Evolutionary conservation across 2,329 filamentous ascomycete species (phyloP), one percentile per base, ranked within the genome.

Genomic region (Metarhizium rileyi): DNA sequence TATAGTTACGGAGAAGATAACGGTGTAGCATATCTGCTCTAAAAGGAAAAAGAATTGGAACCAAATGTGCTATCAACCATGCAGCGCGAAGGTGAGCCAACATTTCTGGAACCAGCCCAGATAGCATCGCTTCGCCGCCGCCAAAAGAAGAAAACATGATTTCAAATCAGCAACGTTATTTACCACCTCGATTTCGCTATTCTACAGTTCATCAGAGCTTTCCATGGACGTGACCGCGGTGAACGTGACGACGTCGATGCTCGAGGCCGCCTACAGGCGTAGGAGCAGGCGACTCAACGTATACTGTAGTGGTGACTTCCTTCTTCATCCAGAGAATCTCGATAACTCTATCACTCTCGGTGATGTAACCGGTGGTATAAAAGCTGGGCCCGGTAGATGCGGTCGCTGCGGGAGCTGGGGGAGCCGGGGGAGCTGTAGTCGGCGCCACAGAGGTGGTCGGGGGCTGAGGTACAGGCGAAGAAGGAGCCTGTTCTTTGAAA

Each of bases 311-410:
- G 47, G 73, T 79, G 26, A 80, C 71, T 4, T 73, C 59, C 43
- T 76, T 70, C 64, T 81, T 71, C 47, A 77, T 73, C 73, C 76
- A 79, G 12, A 80, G 62, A 22, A 84, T 71, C 65, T 82, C 74
- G 53, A 70, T 71, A 12, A 84, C 75, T 6, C 72, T 56, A 42
- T 70, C 68, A 47, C 71, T 72, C 8, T 66, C 66, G 18, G 78
- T 81, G 44, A 74, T 53, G 53, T 71, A 80, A 55, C 79, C 63
- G 5, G 78, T 83, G 61, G 73, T 76, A 53, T 55, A 71, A 55
- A 56, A 64, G 50, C 57, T 66, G 48, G 64, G 58, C 30, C 67
- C 63, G 9, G 64, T 63, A 4, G 61, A 56, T 4, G 58, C 47
- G n/a, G 56, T 47, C 10, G 38, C n/a, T 22, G 47, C 50, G 42